Percentiles rank a stretch among this genome's conserved stretches.
Evolutionary conservation across 2,329 filamentous ascomycete genomes (phyloP).

Genomic region (Exophiala calicioides): DNA sequence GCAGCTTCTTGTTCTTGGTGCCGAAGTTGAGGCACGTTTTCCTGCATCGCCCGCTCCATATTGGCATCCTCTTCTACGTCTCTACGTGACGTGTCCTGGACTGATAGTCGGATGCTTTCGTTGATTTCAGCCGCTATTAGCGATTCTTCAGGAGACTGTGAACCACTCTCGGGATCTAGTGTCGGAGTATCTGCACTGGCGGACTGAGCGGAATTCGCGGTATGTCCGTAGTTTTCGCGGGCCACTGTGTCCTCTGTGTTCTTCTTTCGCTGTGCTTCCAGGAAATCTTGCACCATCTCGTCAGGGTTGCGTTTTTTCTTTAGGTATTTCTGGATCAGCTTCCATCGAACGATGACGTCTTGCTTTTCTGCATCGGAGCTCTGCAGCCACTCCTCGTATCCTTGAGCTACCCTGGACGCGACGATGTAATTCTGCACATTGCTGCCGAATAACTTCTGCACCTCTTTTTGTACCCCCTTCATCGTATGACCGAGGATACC

Average conservation of each 20-base stretch:
- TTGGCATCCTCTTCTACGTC: conserved; percentile 67
- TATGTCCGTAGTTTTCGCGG: conserved; percentile 21
- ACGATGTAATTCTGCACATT: conserved; percentile 35
- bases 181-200: conserved; percentile 11
- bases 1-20: conserved; percentile 36
- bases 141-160: conserved; percentile 8
- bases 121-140: conserved; percentile 59
- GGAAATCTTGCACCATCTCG: conserved; percentile 55
- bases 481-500: conserved; percentile 37
- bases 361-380: conserved; percentile 60
- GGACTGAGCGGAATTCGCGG: conserved; percentile 16
- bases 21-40: conserved; percentile 62
- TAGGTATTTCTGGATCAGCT: conserved; percentile 52
- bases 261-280: conserved; percentile 17
- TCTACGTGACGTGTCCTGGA: conserved; percentile 68
- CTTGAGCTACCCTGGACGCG: conserved; percentile 34
- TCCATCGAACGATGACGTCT: conserved; percentile 67
- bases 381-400: conserved; percentile 43
- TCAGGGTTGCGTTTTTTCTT: conserved; percentile 46
- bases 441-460: conserved; percentile 39
- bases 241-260: conserved; percentile 25
- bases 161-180: conserved; percentile 13
- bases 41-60: conserved; percentile 71
- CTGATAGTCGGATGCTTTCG: conserved; percentile 67
- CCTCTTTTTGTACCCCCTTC: conserved; percentile 35